Conservation (phyloP, 129 eudicot genomes). For the Lactuca sativa region DNA sequence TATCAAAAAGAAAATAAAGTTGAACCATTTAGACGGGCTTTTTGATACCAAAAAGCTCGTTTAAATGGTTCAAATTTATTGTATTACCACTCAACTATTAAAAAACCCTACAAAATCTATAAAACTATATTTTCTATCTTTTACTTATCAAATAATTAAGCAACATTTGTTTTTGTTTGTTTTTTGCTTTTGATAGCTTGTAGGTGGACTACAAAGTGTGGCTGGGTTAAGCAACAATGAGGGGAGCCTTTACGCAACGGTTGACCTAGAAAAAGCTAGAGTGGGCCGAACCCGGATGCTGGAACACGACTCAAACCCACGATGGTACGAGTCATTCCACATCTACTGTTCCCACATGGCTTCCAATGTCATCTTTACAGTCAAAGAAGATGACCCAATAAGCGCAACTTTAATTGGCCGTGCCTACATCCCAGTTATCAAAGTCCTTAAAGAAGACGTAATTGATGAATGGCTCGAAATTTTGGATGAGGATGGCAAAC, state of each 20-base stretch:
- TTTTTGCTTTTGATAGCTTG: conserved; percentile 34
- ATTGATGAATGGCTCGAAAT: conserved; percentile 69
- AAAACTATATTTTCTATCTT: not conserved
- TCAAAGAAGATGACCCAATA: conserved; percentile 66
- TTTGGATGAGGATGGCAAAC: conserved; percentile 42
- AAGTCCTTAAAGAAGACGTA: conserved; percentile 45
- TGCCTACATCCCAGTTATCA: conserved; percentile 62
- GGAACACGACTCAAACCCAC: conserved; percentile 55
- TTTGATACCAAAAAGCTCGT: too few relatives aligned
- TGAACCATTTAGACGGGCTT: too few relatives aligned
- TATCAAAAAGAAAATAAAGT: too few relatives aligned
- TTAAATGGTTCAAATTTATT: too few relatives aligned
- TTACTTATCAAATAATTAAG: not conserved
- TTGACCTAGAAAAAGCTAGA: conserved; percentile 76
- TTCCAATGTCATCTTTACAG: conserved; percentile 57
- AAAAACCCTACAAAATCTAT: too few relatives aligned
- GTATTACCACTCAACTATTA: too few relatives aligned
- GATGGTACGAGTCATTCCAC: conserved; percentile 90
- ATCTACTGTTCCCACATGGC: conserved; percentile 91
- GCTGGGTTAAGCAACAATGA: conserved; percentile 45
- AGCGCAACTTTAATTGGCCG: conserved; percentile 69
- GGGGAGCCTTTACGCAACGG: conserved; percentile 63
- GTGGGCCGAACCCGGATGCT: conserved; percentile 80
- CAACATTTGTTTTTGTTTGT: not conserved
- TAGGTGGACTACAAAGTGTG: conserved; percentile 44